Base-by-base conservation (phyloP, 2,329 filamentous ascomycete genomes). In the Curvularia lunata region DNA sequence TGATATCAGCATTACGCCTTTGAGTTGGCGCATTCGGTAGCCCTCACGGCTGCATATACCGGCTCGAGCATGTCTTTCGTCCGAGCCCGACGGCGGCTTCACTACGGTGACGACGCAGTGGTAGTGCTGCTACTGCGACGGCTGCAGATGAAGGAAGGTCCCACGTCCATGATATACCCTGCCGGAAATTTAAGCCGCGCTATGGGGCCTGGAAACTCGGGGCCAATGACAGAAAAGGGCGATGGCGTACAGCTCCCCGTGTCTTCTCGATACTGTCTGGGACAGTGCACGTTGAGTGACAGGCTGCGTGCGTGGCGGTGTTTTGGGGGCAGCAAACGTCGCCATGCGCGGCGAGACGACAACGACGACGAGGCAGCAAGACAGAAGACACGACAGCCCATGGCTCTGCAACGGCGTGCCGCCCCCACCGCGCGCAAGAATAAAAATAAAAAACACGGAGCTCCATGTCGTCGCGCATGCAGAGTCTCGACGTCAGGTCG, bases 171-270 rank as follows among this genome's bases (percentile, higher is more conserved):
- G 25, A 27, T 21, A 30, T 10, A 12, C 27, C 13, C 13, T 32
- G 38, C 30, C 49, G 42, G 46, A 48, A 37, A 53, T 48, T 42
- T 34, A 37, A 37, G 21, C 19, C 37, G 58, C 42, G 47, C 49
- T 27, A 48, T 50, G 25, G 49, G 5, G 61, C 58, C 54, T 59
- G 43, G 52, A 61, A 66, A 66, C 56, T 10, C 19, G 52, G 45
- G 45, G 53, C 65, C 55, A 63, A 64, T 66, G 34, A 18, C 28
- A 10, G 10, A 30, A 10, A 10, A 32, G 5, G 43, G 27, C 18
- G 43, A 13, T 16, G 27, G 27, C n/a, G 18, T 21, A 21, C 16
- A 32, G 27, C 43, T 16, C 25, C 41, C 41, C 41, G 16, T 43
- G 41, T 9, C 41, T 59, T 62, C 46, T 48, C 40, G 43, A 43